Percentiles rank a stretch among this genome's conserved stretches.
phyloP scores from a whole-genome alignment of 176 grass and related monocot species.

The maize (Zea mays) region Zm-B73-REFERENCE-NAM-5.0 NC_050098.1:221366001-221366500 shows the following conservation, averaged over 20 bases:
- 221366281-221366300: not conserved
- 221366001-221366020: constrained; percentile 79
- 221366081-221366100: constrained; percentile 47
- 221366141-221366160: constrained; percentile 77
- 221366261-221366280: not conserved
- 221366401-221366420: constrained; percentile 55
- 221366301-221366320: constrained; percentile 15
- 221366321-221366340: constrained; percentile 61
- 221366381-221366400: constrained; percentile 73
- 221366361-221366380: constrained; percentile 56
- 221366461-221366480: not conserved
- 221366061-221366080: constrained; percentile 59
- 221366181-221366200: not conserved
- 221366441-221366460: not conserved
- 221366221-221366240: not conserved
- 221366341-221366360: constrained; percentile 51
- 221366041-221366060: constrained; percentile 65
- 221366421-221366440: constrained; percentile 26
- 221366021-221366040: constrained; percentile 78
- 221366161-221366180: constrained; percentile 59
- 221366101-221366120: constrained; percentile 57
- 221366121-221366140: constrained; percentile 66
- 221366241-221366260: too few species aligned
- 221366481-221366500: not conserved
- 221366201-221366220: not conserved